These are phyloP conservation scores for Ceratorhiza oryzae-sativae DNA, from an alignment of 1,284 basidiomycete species.

Conservation along the genomic window DNA sequence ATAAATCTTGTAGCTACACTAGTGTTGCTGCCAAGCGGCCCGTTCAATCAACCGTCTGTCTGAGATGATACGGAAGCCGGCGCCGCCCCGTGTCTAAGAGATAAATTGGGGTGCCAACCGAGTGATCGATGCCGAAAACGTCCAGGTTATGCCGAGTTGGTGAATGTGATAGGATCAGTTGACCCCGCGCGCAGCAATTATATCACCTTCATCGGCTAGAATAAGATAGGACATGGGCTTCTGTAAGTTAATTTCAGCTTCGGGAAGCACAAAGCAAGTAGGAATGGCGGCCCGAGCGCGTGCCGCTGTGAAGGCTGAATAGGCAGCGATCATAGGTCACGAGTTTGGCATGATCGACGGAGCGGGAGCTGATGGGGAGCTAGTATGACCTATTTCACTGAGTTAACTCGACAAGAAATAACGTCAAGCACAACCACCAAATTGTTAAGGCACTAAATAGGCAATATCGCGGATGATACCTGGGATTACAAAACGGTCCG, in stretches of 20 bases:
- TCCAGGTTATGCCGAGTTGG: conserved; percentile 15
- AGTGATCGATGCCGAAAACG: neutral
- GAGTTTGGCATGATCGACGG: too few relatives aligned
- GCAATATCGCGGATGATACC: too few relatives aligned
- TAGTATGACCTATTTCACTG: too few relatives aligned
- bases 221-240: neutral
- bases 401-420: too few relatives aligned
- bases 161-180: conserved; percentile 8
- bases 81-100: neutral
- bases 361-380: too few relatives aligned
- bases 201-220: neutral
- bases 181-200: neutral
- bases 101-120: neutral
- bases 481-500: too few relatives aligned
- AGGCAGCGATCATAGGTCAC: neutral
- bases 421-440: too few relatives aligned
- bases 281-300: conserved; percentile 1
- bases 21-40: neutral
- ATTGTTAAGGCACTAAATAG: too few relatives aligned
- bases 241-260: conserved; percentile 12
- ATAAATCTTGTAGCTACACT: neutral
- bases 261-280: neutral
- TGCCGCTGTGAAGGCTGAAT: neutral
- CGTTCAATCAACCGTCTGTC: neutral
- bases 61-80: neutral